Evolutionary conservation across 108 stramenopile genomes (phyloP), one percentile per base, ranked within the genome.

Genomic region (Discostella pseudostelligera): DNA sequence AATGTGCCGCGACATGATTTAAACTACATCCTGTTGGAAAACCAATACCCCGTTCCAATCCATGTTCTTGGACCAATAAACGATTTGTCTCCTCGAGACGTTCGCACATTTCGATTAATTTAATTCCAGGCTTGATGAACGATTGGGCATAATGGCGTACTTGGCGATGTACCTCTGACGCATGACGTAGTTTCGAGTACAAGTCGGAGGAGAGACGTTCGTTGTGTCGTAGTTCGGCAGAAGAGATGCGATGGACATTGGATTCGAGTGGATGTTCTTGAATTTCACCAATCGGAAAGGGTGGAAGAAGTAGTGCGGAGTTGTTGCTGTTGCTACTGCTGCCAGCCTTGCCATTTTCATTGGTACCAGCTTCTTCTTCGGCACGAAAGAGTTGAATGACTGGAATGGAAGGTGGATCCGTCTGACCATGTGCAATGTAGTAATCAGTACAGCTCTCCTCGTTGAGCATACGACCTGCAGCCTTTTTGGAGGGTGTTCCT

Each of bases 1-100:
- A 99, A 70, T 98, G 99, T 7, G 99, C 99, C 13, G 99, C 99
- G 6, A 99, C 95, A 72, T 99, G 96, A 75, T 99, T 97, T 26
- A 99, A 63, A 28, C 83, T 85, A 67, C 97, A 98, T 45, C 99
- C 99, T 0, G 99, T 99, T 35, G 99, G 99, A 70, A 99, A 99
- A 6, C 85, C 99, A 65, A 99, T 97, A 39, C 99, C 99, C 4
- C 93, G 76, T 22, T 88, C 81, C 51, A 97, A 69, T 17, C 98
- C 98, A 32, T 59, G 29, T 79, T 99, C 98, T 50, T 79, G 72
- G 10, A 96, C 91, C 29, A 98, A 65, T 32, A 85, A 81, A 0
- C 96, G 85, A 83, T 97, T 97, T 73, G 92, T 94, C 26, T 98
- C 83, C 81, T 99, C 99, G 9, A 99, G 70, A 39, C 68, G 69